Evolutionary conservation across 2,329 filamentous ascomycete genomes (phyloP), one percentile per base, ranked within the genome.

Genomic region (Colletotrichum karsti): DNA sequence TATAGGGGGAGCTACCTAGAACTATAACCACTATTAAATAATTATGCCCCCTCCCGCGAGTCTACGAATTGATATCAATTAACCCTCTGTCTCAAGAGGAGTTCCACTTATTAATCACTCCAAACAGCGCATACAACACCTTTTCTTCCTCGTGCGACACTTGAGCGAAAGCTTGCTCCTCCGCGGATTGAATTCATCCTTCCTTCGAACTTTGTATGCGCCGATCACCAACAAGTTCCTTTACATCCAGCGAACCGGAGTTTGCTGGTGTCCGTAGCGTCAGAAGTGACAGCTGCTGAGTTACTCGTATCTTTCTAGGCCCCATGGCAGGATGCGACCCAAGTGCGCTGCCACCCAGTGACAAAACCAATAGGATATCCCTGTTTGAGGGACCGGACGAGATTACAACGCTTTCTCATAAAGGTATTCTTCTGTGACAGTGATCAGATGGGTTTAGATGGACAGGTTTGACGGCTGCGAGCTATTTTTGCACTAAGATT

Each of bases 71-170:
- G n/a, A n/a, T n/a, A 44, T 33, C 26, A 20, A 24, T 12, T 20
- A 13, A 18, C 10, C 24, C 46, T 28, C 46, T 50, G n/a, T 46
- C 42, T 46, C 42, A 7, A 24, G n/a, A n/a, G n/a, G n/a, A n/a
- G n/a, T n/a, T n/a, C n/a, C n/a, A n/a, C n/a, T n/a, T n/a, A n/a
- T n/a, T n/a, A n/a, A n/a, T n/a, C n/a, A n/a, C n/a, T n/a, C n/a
- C n/a, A n/a, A n/a, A n/a, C n/a, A 39, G 20, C 13, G 33, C 50
- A 46, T 42, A 35, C 51, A 48, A 18, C 54, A 20, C 28, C 18
- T 33, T 13, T 55, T 28, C 50, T 54, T 22, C 18, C 46, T 62
- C 58, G 58, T 62, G 58, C 58, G 58, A 62, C 46, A 33, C 46
- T 55, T 33, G n/a, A n/a, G 37, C 48, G 18, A 53, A 62, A 62